Base-by-base conservation (phyloP, 2,329 filamentous ascomycete genomes). In the Cladosporium sp. region DNA sequence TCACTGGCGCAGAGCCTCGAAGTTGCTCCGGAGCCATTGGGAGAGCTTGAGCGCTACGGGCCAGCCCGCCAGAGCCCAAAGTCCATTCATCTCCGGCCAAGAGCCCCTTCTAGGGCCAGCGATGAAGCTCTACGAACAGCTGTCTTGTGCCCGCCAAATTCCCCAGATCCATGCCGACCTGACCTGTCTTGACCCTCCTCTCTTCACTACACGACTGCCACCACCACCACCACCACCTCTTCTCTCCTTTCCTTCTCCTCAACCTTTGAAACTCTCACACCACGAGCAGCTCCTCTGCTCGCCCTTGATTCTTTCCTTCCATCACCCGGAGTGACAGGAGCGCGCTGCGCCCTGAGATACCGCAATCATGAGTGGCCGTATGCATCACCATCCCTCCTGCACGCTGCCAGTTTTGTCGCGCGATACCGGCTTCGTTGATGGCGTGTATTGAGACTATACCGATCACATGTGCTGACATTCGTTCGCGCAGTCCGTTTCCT, bases 401-500 rank as follows among this genome's bases (percentile, higher is more conserved):
- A n/a, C n/a, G n/a, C n/a, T n/a, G n/a, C n/a, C n/a, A n/a, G n/a
- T n/a, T n/a, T n/a, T n/a, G n/a, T n/a, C 2, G 15, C 42, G 11
- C 38, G 22, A 27, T 27, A 27, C 22, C 22, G 9, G 22, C 22
- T 9, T 27, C 22, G 9, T 27, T 27, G 22, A 27, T 5, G 4
- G 22, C 22, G 22, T 27, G 22, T 9, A 27, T 27, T 27, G 22
- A 4, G 9, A 27, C 22, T 9, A 27, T 9, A 27, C 22, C 22
- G 22, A 5, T 4, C 4, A 27, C 22, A 27, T 5, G 4, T 9
- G 35, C 56, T 62, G 43, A 61, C 57, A 39, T 7, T 25, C 13
- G 18, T 52, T 53, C 50, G 39, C 56, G 55, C 61, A 97, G 92
- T 98, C 76, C 91, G 93, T 73, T 98, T 98, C 72, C 92, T 98